Base-by-base conservation (phyloP, 345 rosid genomes). In the Zanthoxylum bungeanum region DNA sequence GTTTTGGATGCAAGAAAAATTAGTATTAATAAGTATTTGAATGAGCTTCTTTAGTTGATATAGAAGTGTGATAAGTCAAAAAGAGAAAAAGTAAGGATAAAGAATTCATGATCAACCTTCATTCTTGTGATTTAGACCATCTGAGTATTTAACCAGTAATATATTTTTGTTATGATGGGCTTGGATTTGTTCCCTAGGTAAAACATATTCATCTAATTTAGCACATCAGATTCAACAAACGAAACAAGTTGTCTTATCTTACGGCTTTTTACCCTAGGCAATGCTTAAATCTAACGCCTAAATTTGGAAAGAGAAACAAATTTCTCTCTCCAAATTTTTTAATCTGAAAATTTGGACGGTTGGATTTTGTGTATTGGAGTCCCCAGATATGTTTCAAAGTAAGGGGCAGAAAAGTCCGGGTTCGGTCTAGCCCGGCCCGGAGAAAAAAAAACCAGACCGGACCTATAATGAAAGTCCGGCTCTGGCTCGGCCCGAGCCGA, bases 141-240 rank as follows among this genome's bases (percentile, higher is more conserved):
- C 49, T 70, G 75, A 75, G 66, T 56, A 63, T 70, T 64, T 36
- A 53, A 22, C 53, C 31, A 34, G 68, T 66, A 16, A 46, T 31
- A 56, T 40, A n/a, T n/a, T n/a, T 31, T 69, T 46, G 42, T 49
- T 28, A 70, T 64, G 44, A 75, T 56, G 39, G 71, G 47, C 46
- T 59, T 71, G 57, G 5, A 49, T 31, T 55, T 57, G 37, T 71
- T 66, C 49, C 34, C 51, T 46, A 24, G 4, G 36, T 19, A 42
- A 66, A 36, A 57, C 40, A 59, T 50, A 59, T 50, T 64, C 71
- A 76, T 66, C 53, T 49, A 4, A 31, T 36, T 65, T 50, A 37
- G 57, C 60, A 17, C 65, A 24, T 53, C 27, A 27, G 44, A 56
- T 64, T 64, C 52, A 47, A 56, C 34, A 27, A 65, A 36, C 12